A percentile compares a stretch with the other conserved stretches of the same genome.
Evolutionary conservation across 2,329 filamentous ascomycete species (phyloP).

Genomic region (Aspergillus udagawae): DNA sequence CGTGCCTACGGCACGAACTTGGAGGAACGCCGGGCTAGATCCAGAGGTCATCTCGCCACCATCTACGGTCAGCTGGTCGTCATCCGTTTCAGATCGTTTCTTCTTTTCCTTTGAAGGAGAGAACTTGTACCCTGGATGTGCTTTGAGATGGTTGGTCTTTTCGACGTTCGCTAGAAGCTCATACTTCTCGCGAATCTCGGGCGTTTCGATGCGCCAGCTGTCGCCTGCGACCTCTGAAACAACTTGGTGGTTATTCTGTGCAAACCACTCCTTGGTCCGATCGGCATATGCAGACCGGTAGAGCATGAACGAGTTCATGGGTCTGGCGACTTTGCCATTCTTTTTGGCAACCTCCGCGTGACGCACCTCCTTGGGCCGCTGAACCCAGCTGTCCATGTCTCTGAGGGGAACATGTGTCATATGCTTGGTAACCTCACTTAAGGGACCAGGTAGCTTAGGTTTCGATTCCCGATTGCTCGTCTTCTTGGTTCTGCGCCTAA

Average conservation of each 20-base stretch:
- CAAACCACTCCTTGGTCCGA: slow-evolving; percentile 73
- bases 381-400: slow-evolving; percentile 78
- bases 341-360: slow-evolving; percentile 65
- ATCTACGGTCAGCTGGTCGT: slow-evolving; percentile 33
- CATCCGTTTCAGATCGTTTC: slow-evolving; percentile 45
- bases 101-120: slow-evolving; percentile 64
- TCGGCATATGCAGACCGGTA: slow-evolving; percentile 92
- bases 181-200: slow-evolving; percentile 69
- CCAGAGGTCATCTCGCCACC: slow-evolving; percentile 14
- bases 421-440: slow-evolving; percentile 30
- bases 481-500: slow-evolving; percentile 10
- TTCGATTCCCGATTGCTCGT: slow-evolving; percentile 3
- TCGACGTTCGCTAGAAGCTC: slow-evolving; percentile 75
- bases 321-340: slow-evolving; percentile 76
- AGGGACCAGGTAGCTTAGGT: slow-evolving; percentile 15
- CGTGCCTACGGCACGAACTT: slow-evolving; percentile 22
- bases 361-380: slow-evolving; percentile 64
- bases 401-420: slow-evolving; percentile 56
- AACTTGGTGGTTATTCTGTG: slow-evolving; percentile 88
- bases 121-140: slow-evolving; percentile 93
- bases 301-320: slow-evolving; percentile 98
- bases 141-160: slow-evolving; percentile 75
- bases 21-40: slow-evolving; percentile 18
- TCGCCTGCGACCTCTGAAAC: slow-evolving; percentile 83
- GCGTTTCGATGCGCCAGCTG: slow-evolving; percentile 79